phyloP scores from a whole-genome alignment of 2,329 filamentous ascomycete genomes.

The Claviceps maximensis region DNA sequence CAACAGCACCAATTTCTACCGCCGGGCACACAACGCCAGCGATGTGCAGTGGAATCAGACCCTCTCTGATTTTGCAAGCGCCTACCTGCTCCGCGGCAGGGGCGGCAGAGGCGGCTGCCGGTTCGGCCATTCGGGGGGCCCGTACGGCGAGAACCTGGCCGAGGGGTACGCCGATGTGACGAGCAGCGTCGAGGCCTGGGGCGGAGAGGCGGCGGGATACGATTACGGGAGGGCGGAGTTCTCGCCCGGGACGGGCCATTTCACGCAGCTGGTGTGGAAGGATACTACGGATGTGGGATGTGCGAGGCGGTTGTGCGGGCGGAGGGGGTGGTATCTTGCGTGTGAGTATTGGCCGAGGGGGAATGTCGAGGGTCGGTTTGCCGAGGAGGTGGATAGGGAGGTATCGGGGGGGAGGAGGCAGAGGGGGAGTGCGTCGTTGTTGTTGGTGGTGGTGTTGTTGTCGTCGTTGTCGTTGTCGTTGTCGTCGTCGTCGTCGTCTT shows the following conservation, averaged over 20 bases:
- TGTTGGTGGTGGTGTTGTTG: neutral
- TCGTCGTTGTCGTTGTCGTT: too few relatives aligned
- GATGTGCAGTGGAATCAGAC: slow-evolving; percentile 52
- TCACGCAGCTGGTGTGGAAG: slow-evolving; percentile 21
- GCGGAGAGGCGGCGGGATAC: slow-evolving; percentile 7
- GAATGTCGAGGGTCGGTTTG: slow-evolving; percentile 44
- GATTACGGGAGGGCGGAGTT: slow-evolving; percentile 5
- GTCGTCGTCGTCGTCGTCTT: too few relatives aligned
- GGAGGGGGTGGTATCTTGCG: slow-evolving; percentile 49
- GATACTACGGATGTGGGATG: slow-evolving; percentile 15
- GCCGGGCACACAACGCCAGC: slow-evolving; percentile 46
- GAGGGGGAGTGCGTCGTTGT: neutral
- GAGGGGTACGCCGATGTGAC: neutral
- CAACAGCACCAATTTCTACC: slow-evolving; percentile 53
- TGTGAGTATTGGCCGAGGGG: slow-evolving; percentile 59
- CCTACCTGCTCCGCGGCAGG: slow-evolving; percentile 27
- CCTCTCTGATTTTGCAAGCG: slow-evolving; percentile 38
- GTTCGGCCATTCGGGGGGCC: slow-evolving; percentile 45
- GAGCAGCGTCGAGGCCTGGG: slow-evolving; percentile 7
- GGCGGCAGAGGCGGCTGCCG: slow-evolving; percentile 22
- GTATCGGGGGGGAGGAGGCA: neutral
- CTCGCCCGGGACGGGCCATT: slow-evolving; percentile 11
- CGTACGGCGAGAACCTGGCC: slow-evolving; percentile 25
- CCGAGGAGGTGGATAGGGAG: slow-evolving; percentile 17
- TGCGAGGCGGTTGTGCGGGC: slow-evolving; percentile 12